Evolutionary conservation across 371 early-diverging fungal genomes (phyloP).

Genomic region (Sporodiniella umbellata): DNA sequence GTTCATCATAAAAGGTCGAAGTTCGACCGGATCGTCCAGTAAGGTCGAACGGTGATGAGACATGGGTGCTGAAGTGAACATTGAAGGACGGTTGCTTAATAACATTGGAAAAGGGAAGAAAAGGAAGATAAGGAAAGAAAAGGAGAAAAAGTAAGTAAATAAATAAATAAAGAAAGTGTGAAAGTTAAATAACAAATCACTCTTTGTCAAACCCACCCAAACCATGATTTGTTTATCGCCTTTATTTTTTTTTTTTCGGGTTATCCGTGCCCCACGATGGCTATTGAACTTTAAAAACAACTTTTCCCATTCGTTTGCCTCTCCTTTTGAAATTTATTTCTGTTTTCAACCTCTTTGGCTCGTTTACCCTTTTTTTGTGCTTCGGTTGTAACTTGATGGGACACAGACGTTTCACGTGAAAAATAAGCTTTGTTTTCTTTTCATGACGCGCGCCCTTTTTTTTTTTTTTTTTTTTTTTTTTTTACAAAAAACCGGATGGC

Average conservation of each 20-base stretch:
- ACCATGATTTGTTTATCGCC: slow-evolving; percentile 2
- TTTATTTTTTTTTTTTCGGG: too few species aligned
- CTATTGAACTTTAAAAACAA: background rate
- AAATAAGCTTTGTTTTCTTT: background rate
- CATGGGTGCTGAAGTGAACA: slow-evolving; percentile 16
- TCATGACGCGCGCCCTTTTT: background rate
- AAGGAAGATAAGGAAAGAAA: background rate
- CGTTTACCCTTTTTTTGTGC: background rate
- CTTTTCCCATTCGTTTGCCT: background rate
- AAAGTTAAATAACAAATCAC: background rate
- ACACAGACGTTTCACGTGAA: slow-evolving; percentile 1
- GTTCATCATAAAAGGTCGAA: slow-evolving; percentile 18
- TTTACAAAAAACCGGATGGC: background rate
- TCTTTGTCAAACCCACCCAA: slow-evolving; percentile 1
- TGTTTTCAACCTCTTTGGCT: background rate
- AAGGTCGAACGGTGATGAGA: slow-evolving; percentile 12
- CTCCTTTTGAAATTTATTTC: background rate
- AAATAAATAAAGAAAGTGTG: background rate
- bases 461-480: background rate
- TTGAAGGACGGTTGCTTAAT: background rate
- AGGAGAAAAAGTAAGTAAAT: slow-evolving; percentile 3
- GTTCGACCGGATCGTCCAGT: slow-evolving; percentile 8
- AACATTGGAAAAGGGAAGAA: background rate
- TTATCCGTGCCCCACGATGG: slow-evolving; percentile 3
- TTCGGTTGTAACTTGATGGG: background rate